Percentiles rank a stretch among this genome's conserved stretches.
These are phyloP conservation scores for Plasmodium gallinaceum DNA, from an alignment of 169 alveolate species.

Conservation along the genomic window DNA sequence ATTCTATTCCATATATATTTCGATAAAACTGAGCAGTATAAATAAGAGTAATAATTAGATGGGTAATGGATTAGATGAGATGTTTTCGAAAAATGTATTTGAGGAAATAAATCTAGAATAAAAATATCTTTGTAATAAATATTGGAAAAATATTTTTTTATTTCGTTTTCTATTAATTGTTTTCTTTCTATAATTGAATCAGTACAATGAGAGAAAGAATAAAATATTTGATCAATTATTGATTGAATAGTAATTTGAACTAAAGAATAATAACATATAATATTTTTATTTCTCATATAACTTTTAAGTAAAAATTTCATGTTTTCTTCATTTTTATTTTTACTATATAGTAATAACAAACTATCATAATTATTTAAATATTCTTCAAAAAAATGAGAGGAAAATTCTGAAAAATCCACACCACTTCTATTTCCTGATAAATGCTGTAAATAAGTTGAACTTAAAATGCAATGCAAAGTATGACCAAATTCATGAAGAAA, in stretches of 20 bases:
- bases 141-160: conserved; percentile 54
- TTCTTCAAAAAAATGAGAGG: conserved; percentile 86
- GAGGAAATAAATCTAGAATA: conserved; percentile 75
- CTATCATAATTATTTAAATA: conserved; percentile 68
- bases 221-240: conserved; percentile 74
- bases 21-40: conserved; percentile 77
- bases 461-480: conserved; percentile 83
- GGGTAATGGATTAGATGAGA: conserved; percentile 86
- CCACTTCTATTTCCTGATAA: conserved; percentile 88
- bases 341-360: conserved; percentile 22
- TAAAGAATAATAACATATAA: conserved; percentile 57
- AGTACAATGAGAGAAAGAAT: conserved; percentile 35
- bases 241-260: conserved; percentile 68
- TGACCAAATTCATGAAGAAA: conserved; percentile 88
- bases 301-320: background rate
- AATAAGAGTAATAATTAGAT: conserved; percentile 83
- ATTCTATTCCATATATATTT: conserved; percentile 69
- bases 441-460: conserved; percentile 85
- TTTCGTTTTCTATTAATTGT: conserved; percentile 48
- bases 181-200: conserved; percentile 33
- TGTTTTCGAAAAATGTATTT: conserved; percentile 80
- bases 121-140: conserved; percentile 50
- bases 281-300: conserved; percentile 53
- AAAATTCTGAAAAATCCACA: conserved; percentile 86
- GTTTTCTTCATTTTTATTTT: background rate